These are phyloP conservation scores for Malassezia globosa DNA, from an alignment of 1,284 basidiomycete species.

Conservation along the genomic window DNA sequence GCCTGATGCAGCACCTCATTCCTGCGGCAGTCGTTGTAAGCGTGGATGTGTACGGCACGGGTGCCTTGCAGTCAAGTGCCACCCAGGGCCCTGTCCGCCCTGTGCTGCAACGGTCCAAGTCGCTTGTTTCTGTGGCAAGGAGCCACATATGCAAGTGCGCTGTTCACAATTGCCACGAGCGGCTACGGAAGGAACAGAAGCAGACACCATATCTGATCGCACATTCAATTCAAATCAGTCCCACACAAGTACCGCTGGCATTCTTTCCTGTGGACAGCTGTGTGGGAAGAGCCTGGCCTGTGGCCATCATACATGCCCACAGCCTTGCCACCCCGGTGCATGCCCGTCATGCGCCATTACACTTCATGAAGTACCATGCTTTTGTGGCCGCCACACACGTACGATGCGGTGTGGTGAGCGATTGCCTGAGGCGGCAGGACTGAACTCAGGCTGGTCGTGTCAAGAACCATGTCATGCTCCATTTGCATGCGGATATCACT, in stretches of 20 bases:
- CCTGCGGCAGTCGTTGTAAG: conserved; percentile 37
- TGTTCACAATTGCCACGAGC: conserved; percentile 34
- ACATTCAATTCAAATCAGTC: no score
- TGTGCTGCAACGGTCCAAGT: conserved; percentile 39
- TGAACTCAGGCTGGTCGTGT: conserved; percentile 13
- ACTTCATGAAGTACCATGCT: conserved; percentile 25
- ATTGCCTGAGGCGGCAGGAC: conserved; percentile 2
- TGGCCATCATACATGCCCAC: conserved; percentile 28
- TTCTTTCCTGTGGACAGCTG: conserved; percentile 33
- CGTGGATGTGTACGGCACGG: conserved; percentile 24
- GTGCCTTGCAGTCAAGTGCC: conserved; percentile 34
- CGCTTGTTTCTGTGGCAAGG: conserved; percentile 40
- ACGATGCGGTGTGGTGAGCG: conserved; percentile 37
- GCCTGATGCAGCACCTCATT: conserved; percentile 30
- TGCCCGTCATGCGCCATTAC: conserved; percentile 30
- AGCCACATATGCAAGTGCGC: conserved; percentile 24
- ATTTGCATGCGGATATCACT: conserved; percentile 36
- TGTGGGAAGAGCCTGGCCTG: conserved; percentile 38
- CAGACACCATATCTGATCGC: no score
- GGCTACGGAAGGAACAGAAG: no score
- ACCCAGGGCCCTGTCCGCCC: conserved; percentile 43
- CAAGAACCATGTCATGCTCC: conserved; percentile 25
- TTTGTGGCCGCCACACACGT: conserved; percentile 34
- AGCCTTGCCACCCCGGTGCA: conserved; percentile 32
- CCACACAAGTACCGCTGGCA: not conserved